Conservation (phyloP, 108 stramenopile species). For the Ochromonas danica region DNA sequence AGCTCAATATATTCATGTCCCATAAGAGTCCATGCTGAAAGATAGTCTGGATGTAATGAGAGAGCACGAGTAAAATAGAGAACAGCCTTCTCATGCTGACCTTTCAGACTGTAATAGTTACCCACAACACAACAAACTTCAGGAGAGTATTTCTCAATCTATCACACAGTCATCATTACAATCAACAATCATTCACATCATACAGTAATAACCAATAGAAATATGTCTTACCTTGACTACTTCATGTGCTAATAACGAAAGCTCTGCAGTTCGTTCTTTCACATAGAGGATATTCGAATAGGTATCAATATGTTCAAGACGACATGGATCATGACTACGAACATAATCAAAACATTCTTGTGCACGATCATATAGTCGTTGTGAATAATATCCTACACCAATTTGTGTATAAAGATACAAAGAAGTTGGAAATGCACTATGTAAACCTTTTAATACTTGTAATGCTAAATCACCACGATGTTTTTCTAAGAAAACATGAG, state of each 20-base stretch:
- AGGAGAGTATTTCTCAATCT: constrained; percentile 84
- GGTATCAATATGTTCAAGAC: constrained; percentile 84
- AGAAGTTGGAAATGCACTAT: constrained; percentile 35
- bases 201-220: background rate
- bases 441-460: constrained; percentile 63
- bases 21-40: constrained; percentile 93
- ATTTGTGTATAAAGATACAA: constrained; percentile 7
- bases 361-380: constrained; percentile 81
- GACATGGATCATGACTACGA: constrained; percentile 70
- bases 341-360: constrained; percentile 74
- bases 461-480: constrained; percentile 75
- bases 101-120: constrained; percentile 90
- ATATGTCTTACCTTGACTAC: constrained; percentile 52
- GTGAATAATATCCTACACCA: constrained; percentile 71
- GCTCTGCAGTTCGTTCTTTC: constrained; percentile 75
- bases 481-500: constrained; percentile 78
- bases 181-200: background rate
- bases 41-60: constrained; percentile 77
- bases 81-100: constrained; percentile 92
- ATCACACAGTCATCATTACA: background rate
- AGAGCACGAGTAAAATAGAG: constrained; percentile 89
- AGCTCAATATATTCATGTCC: constrained; percentile 97
- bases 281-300: constrained; percentile 91
- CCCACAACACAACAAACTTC: constrained; percentile 95
- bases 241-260: constrained; percentile 78